A percentile compares a stretch with the other conserved stretches of the same genome.
These are phyloP conservation scores for Suhomyces tanzawaensis DNA, from an alignment of 805 yeast genomes.

Conservation along the genomic window DNA sequence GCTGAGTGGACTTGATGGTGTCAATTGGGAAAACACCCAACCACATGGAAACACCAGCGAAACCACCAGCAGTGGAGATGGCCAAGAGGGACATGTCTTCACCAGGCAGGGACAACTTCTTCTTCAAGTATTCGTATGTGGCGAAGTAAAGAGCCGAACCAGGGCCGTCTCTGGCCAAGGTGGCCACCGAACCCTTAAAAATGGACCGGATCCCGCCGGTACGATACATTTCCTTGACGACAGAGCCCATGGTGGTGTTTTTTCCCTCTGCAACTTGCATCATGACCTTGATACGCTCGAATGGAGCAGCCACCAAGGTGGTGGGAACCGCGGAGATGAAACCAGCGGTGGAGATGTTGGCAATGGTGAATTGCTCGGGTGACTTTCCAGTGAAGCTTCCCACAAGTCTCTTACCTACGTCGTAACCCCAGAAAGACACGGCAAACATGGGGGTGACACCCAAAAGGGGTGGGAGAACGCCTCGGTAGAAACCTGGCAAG, in stretches of 20 bases:
- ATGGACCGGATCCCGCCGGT: constrained; percentile 84
- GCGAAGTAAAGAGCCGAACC: constrained; percentile 96
- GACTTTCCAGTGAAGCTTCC: constrained; percentile 38
- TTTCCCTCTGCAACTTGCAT: constrained; percentile 69
- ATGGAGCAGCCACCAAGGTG: constrained; percentile 95
- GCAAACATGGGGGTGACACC: constrained; percentile 99
- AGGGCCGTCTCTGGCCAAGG: constrained; percentile 95
- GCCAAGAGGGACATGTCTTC: constrained; percentile 65
- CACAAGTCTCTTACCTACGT: constrained; percentile 81
- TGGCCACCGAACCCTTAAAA: constrained; percentile 88
- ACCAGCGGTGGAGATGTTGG: constrained; percentile 86
- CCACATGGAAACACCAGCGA: constrained; percentile 98
- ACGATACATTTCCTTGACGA: constrained; percentile 63
- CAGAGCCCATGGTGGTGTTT: constrained; percentile 52
- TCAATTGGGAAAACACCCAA: constrained; percentile 92
- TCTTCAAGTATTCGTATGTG: constrained; percentile 81
- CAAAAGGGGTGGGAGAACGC: constrained; percentile 89
- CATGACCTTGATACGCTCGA: constrained; percentile 92
- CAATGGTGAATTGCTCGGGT: constrained; percentile 50
- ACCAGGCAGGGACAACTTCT: constrained; percentile 53
- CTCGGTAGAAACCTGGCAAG: constrained; percentile 79
- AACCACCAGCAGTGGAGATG: constrained; percentile 87
- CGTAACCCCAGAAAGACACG: constrained; percentile 98
- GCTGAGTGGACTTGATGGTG: constrained; percentile 85
- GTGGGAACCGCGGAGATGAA: constrained; percentile 93